Percentiles rank a stretch among this genome's conserved stretches.
Evolutionary conservation across 345 rosid genomes (phyloP).

Genomic region (Orychophragmus violaceus): DNA sequence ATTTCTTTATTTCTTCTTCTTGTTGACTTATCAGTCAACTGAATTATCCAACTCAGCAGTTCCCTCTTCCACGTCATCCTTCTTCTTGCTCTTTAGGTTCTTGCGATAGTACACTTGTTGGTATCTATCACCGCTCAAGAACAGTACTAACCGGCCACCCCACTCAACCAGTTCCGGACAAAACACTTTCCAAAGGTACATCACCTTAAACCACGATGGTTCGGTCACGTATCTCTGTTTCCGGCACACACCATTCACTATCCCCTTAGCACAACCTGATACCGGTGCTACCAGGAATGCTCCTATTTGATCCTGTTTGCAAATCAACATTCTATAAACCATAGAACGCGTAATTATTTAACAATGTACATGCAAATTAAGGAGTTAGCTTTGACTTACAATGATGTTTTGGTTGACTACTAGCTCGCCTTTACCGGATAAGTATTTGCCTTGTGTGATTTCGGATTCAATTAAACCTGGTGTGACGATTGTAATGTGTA

Average conservation of each 20-base stretch:
- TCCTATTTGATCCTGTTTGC: conserved; percentile 35
- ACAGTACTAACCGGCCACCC: conserved; percentile 14
- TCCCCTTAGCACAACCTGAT: conserved; percentile 34
- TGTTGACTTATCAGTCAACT: too few species aligned
- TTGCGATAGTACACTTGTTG: too few species aligned
- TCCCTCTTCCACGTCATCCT: too few species aligned
- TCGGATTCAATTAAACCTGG: conserved; percentile 55
- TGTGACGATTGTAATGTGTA: conserved; percentile 46
- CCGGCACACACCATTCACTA: conserved; percentile 46
- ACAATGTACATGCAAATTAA: not conserved
- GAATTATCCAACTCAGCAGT: too few species aligned
- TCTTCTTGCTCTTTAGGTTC: too few species aligned
- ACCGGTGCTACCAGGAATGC: conserved; percentile 25
- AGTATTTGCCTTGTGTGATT: conserved; percentile 36
- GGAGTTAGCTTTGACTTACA: conserved; percentile 22
- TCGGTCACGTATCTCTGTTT: conserved; percentile 44
- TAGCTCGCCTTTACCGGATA: conserved; percentile 30
- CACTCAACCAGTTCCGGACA: conserved; percentile 50
- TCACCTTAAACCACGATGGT: conserved; percentile 43
- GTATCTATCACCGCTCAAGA: not conserved
- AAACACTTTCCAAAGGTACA: conserved; percentile 39
- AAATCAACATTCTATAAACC: not conserved
- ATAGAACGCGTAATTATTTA: not conserved
- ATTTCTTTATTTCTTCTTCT: too few species aligned
- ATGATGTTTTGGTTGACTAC: conserved; percentile 34